Base-by-base conservation (phyloP, 2,329 filamentous ascomycete species). In the Aspergillus ochraceus region DNA sequence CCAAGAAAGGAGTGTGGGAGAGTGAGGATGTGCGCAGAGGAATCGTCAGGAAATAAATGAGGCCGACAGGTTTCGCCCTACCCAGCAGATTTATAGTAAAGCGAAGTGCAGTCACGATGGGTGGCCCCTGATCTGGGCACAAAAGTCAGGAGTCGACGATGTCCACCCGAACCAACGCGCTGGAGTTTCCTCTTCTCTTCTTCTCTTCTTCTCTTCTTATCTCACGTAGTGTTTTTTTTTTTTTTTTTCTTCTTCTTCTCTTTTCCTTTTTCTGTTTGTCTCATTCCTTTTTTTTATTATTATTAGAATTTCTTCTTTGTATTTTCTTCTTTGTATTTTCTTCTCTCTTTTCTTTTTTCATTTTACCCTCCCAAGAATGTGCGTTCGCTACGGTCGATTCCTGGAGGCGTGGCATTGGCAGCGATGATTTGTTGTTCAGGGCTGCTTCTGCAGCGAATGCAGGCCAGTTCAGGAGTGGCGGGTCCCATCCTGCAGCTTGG, bases 381-480 rank as follows among this genome's bases (percentile, higher is more conserved):
- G 32, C 14, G 19, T 54, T 55, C 42, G 19, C 24, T 51, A 14
- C 11, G 20, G 46, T 46, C 22, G 36, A 42, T 50, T 50, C 32
- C 19, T 42, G 26, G 42, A 12, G 32, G 32, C 32, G 42, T 46
- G 42, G 42, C 9, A 29, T 50, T 55, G 22, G 54, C 32, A 30
- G 47, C 20, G 20, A 32, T 61, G 39, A 61, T 61, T 65, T 60
- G 63, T 53, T 49, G 51, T 62, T 20, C 39, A 57, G 12, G 52
- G 47, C 47, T 50, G 42, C 39, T 50, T 60, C 60, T 66, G 64
- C 63, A 60, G 61, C 56, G 6, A 58, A 57, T 63, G 64, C 60
- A 61, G 68, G 55, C 69, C 65, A 67, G 64, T 70, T 71, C 61
- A 63, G 55, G 67, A 72, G 65, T 70, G 66, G 70, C 64, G 70